Base-by-base conservation (phyloP, 441 rosid species). In the Pelargonium fulgidum region DNA sequence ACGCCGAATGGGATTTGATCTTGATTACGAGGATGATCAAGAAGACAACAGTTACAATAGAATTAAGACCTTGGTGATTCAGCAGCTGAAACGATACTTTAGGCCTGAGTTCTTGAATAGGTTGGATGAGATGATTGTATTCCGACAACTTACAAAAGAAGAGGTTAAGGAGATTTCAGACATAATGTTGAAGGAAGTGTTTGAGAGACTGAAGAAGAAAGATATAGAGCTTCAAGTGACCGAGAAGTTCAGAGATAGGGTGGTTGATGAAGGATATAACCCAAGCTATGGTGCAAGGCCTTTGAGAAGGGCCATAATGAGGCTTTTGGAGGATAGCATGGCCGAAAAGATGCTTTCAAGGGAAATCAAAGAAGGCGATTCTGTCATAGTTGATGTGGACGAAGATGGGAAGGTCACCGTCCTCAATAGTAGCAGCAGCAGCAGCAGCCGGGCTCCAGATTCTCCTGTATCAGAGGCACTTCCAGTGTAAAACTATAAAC, bases 251-350 rank as follows among this genome's bases (percentile, higher is more conserved):
- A 92, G 82, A 67, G 97, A 92, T 62, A 80, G 92, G 80, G 97
- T 94, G 63, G 99, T 92, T 0, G 91, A 92, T 1, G 99, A 94
- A 83, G 99, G 99, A 8, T 94, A 89, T 36, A 86, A 92, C 69
- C 99, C 98, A 3, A 90, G 97, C 72, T 94, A 94, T 17, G 99
- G 99, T 0, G 99, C 99, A 0, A 89, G 98, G 82, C 98, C 99
- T 58, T 79, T 94, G 65, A 85, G 99, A 83, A 85, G 99, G 78
- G 99, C 98, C 41, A 89, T 95, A 0, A 90, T 92, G 98, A 86
- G 98, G 78, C 89, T 92, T 39, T 79, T 95, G 33, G 99, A 95
- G 72, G 99, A 95, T 75, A 86, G 93, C 73, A 87, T 95, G 99
- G 99, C 98, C 0, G 99, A 95, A 87, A 94, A 94, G 76, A 90